Percentiles rank a stretch among this genome's conserved stretches.
Evolutionary conservation across 2,329 filamentous ascomycete genomes (phyloP).

Genomic region (Pseudogymnoascus sp.): DNA sequence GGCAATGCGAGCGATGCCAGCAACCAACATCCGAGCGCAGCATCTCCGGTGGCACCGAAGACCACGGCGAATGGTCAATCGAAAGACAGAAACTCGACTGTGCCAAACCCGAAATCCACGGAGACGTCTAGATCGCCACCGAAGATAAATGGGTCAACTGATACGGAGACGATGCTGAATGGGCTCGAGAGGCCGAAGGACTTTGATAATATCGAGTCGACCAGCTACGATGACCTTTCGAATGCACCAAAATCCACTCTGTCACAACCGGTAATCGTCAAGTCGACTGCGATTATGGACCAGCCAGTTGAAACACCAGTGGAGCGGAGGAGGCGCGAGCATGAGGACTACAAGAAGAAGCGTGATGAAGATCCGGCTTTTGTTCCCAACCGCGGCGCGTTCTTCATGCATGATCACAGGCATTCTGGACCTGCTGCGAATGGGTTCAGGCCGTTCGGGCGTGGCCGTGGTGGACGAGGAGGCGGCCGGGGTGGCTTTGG

Average conservation of each 20-base stretch:
- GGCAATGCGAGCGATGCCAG: conserved; percentile 57
- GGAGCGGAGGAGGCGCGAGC: conserved; percentile 71
- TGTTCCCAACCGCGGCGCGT: conserved; percentile 86
- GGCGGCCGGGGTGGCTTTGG: conserved; percentile 51
- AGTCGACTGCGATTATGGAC: conserved; percentile 33
- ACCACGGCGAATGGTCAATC: conserved; percentile 31
- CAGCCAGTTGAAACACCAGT: conserved; percentile 49
- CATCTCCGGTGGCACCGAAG: conserved; percentile 21
- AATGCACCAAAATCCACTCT: background rate
- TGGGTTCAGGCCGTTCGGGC: conserved; percentile 65
- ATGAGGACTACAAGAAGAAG: conserved; percentile 84
- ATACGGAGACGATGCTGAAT: conserved; percentile 54
- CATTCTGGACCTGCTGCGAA: conserved; percentile 70
- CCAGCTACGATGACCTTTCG: conserved; percentile 2
- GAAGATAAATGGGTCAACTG: conserved; percentile 34
- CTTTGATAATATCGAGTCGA: conserved; percentile 12
- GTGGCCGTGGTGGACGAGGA: conserved; percentile 56
- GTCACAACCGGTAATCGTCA: conserved; percentile 21
- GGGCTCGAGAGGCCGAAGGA: conserved; percentile 30
- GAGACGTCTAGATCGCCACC: conserved; percentile 32
- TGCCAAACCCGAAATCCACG: conserved; percentile 26
- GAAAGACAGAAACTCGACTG: conserved; percentile 24
- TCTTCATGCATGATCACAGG: conserved; percentile 95
- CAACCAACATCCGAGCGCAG: conserved; percentile 32
- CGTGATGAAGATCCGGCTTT: conserved; percentile 85